phyloP scores from a whole-genome alignment of 108 stramenopile species.

The Discostella stelligeroides region DNA sequence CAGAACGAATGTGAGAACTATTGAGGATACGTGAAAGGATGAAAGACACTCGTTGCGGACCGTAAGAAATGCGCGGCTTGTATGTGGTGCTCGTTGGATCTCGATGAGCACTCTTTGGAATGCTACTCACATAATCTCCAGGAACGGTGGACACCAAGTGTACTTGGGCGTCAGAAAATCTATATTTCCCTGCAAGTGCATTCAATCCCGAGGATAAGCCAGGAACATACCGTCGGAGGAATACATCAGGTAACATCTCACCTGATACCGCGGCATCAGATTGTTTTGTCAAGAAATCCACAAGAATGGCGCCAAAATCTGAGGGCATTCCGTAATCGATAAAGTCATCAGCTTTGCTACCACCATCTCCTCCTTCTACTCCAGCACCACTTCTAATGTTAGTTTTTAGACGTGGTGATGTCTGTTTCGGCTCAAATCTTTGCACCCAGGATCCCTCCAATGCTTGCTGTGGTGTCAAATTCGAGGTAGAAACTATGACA shows the following conservation, averaged over 20 bases:
- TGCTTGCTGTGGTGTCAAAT: no score
- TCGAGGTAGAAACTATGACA: no score
- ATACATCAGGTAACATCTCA: conserved; percentile 48
- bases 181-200: conserved; percentile 41
- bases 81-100: neutral
- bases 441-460: no score
- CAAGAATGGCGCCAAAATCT: conserved; percentile 69
- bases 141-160: conserved; percentile 74
- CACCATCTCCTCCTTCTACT: neutral
- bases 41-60: conserved; percentile 69
- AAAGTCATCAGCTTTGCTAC: conserved; percentile 14
- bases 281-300: conserved; percentile 67
- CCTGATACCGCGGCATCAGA: conserved; percentile 50
- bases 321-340: conserved; percentile 45
- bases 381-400: neutral
- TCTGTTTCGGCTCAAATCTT: conserved; percentile 52
- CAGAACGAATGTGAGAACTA: conserved; percentile 33
- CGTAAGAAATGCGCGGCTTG: conserved; percentile 49
- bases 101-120: conserved; percentile 20
- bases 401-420: neutral
- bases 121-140: conserved; percentile 52
- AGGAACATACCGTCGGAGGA: conserved; percentile 51
- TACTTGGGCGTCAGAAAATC: conserved; percentile 67
- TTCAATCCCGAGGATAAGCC: conserved; percentile 27
- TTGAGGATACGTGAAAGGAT: conserved; percentile 53